Evolutionary conservation across 306 rosid species (phyloP).

Genomic region (Urtica urens): DNA sequence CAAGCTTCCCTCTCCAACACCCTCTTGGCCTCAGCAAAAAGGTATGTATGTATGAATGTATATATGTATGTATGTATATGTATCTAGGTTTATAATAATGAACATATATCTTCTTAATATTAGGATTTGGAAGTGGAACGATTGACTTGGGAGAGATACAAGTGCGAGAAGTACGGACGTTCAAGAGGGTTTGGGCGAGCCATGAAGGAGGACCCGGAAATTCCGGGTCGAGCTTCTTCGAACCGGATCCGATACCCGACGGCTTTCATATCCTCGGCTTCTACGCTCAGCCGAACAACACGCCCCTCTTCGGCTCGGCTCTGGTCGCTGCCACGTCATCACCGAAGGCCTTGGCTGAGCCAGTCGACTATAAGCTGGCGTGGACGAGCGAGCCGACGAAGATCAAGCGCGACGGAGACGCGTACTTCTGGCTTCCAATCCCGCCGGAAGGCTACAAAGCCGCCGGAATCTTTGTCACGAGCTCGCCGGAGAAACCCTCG

Average conservation of each 20-base stretch:
- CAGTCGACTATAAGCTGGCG: conserved; percentile 48
- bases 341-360: conserved; percentile 15
- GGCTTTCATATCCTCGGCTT: conserved; percentile 56
- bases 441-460: conserved; percentile 63
- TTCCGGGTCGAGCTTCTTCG: conserved; percentile 47
- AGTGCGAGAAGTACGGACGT: conserved; percentile 41
- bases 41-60: no score
- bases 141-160: conserved; percentile 60
- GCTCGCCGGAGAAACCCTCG: conserved; percentile 40
- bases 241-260: conserved; percentile 51
- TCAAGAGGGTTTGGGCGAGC: conserved; percentile 45
- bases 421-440: conserved; percentile 57
- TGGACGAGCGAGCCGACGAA: conserved; percentile 40
- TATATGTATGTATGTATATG: not conserved
- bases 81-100: not conserved
- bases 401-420: conserved; percentile 31
- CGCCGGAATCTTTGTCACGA: conserved; percentile 48
- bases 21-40: conserved; percentile 33
- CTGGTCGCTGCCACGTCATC: conserved; percentile 29
- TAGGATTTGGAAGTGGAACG: conserved; percentile 44
- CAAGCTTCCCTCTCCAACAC: conserved; percentile 43
- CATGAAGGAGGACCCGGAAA: conserved; percentile 49
- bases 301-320: conserved; percentile 48
- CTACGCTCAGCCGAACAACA: conserved; percentile 61
- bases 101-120: not conserved